These are phyloP conservation scores for Gossypium sturtianum DNA, from an alignment of 345 rosid genomes.

Conservation along the genomic window DNA sequence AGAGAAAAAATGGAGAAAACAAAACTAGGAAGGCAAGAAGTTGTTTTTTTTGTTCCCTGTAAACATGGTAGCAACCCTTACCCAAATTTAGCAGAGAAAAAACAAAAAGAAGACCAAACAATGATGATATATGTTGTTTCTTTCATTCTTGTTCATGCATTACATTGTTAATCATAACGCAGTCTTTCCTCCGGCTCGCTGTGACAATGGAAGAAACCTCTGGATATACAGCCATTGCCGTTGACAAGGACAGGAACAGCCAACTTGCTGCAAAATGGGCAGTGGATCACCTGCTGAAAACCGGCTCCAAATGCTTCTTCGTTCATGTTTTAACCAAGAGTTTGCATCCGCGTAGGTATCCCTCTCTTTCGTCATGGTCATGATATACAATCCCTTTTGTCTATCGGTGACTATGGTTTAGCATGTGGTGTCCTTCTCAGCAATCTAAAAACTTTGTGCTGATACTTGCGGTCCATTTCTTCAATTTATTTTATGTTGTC, in stretches of 20 bases:
- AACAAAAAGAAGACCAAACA: neutral
- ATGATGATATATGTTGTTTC: neutral
- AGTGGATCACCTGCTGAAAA: slow-evolving; percentile 33
- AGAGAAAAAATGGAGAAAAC: neutral
- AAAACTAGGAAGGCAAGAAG: neutral
- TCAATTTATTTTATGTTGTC: too few relatives aligned
- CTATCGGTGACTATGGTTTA: neutral
- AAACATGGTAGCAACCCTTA: neutral
- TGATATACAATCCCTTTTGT: neutral
- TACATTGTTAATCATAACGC: neutral
- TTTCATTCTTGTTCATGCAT: neutral
- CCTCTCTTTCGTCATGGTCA: slow-evolving; percentile 6
- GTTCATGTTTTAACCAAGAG: slow-evolving; percentile 35
- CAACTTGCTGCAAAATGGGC: slow-evolving; percentile 56
- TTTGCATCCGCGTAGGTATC: slow-evolving; percentile 23
- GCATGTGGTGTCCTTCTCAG: neutral
- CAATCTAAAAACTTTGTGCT: neutral
- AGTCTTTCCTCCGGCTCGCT: neutral
- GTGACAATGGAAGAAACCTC: neutral
- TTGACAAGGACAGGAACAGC: slow-evolving; percentile 47
- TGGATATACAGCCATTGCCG: slow-evolving; percentile 32
- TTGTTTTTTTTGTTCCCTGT: neutral
- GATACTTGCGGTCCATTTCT: neutral
- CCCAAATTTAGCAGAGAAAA: neutral
- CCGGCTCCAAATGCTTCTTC: slow-evolving; percentile 24